Evolutionary conservation across 169 alveolate genomes (phyloP).

Genomic region (Plasmodium sp.): DNA sequence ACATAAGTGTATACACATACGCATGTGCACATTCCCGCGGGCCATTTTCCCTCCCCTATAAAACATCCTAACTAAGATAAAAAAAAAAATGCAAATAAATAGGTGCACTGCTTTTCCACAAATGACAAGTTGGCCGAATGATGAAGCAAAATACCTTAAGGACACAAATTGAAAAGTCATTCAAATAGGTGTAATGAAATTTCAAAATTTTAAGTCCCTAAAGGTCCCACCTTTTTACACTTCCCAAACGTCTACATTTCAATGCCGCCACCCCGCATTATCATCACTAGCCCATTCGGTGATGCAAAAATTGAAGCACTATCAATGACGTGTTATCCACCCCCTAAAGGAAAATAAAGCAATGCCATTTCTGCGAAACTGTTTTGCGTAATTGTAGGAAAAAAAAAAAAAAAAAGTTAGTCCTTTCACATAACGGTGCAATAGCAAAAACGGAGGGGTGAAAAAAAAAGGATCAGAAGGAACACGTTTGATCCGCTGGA

Average conservation of each 20-base stretch:
- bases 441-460: background rate
- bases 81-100: background rate
- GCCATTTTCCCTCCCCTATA: background rate
- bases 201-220: background rate
- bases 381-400: background rate
- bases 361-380: background rate
- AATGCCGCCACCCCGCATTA: background rate
- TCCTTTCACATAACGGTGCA: background rate
- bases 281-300: background rate
- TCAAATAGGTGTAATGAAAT: background rate
- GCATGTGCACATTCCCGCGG: background rate
- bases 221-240: background rate
- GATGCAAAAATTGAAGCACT: background rate
- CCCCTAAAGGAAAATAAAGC: background rate
- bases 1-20: background rate
- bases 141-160: background rate
- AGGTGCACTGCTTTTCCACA: background rate
- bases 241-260: background rate
- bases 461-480: slow-evolving; percentile 13
- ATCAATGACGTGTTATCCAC: background rate
- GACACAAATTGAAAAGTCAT: background rate
- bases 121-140: background rate
- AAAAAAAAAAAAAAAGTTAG: background rate
- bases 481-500: background rate
- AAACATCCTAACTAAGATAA: background rate